Evolutionary conservation across 1,284 basidiomycete species (phyloP).

Genomic region (Puccinia triticina): DNA sequence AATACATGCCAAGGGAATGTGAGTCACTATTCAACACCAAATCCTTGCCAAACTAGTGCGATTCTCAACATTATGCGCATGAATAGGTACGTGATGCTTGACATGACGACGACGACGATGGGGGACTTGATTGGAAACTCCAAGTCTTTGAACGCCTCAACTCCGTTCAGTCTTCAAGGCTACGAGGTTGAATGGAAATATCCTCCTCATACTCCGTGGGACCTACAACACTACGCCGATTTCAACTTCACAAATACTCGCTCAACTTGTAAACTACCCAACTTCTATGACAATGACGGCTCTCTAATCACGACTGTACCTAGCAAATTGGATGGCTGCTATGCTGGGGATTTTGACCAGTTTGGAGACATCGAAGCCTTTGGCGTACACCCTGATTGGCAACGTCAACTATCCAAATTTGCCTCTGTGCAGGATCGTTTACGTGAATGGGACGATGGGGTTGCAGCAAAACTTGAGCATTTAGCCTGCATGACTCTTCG

Average conservation of each 20-base stretch:
- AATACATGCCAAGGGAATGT: conserved; percentile 76
- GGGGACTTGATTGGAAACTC: conserved; percentile 79
- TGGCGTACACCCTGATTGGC: conserved; percentile 74
- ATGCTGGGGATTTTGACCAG: conserved; percentile 81
- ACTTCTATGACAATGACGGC: conserved; percentile 77
- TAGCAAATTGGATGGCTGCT: conserved; percentile 67
- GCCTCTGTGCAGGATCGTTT: conserved; percentile 91
- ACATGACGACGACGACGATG: conserved; percentile 91
- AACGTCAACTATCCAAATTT: conserved; percentile 89
- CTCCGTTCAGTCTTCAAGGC: conserved; percentile 76
- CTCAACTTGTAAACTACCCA: conserved; percentile 74
- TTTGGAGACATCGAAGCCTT: conserved; percentile 94
- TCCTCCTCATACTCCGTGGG: conserved; percentile 78
- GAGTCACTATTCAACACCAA: not conserved
- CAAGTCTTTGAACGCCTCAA: conserved; percentile 76
- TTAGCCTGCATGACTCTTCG: conserved; percentile 83
- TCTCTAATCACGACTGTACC: conserved; percentile 66
- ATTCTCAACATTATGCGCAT: not conserved
- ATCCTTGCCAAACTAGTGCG: not conserved
- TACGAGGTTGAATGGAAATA: conserved; percentile 76
- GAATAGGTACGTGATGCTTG: conserved; percentile 73
- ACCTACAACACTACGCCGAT: conserved; percentile 77
- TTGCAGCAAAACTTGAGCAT: conserved; percentile 73
- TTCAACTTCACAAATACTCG: conserved; percentile 72
- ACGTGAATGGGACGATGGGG: conserved; percentile 78